phyloP scores from a whole-genome alignment of 495 filamentous ascomycete species.

The Aspergillus sclerotiicarbonarius region DNA sequence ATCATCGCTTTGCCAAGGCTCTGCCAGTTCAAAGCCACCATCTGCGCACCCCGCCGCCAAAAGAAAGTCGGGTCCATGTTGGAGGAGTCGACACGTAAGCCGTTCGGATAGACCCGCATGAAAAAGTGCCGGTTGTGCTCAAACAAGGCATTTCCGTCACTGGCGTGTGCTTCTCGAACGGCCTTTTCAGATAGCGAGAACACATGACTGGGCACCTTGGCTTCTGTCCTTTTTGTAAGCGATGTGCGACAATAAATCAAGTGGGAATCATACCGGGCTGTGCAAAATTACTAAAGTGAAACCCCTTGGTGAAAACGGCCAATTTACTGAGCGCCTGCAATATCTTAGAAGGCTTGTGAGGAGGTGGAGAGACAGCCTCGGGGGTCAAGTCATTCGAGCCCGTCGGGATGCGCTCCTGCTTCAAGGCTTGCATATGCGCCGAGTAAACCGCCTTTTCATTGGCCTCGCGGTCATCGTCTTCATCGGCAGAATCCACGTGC shows the following conservation, averaged over 20 bases:
- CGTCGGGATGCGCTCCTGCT: slow-evolving; percentile 7
- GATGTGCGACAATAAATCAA: not conserved
- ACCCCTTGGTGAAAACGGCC: slow-evolving; percentile 79
- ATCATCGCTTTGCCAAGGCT: slow-evolving; percentile 89
- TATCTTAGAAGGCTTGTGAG: slow-evolving; percentile 64
- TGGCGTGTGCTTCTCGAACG: slow-evolving; percentile 68
- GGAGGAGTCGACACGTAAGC: slow-evolving; percentile 75
- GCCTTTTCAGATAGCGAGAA: slow-evolving; percentile 83
- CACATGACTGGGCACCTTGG: slow-evolving; percentile 74
- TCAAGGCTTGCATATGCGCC: slow-evolving; percentile 14
- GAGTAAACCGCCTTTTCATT: slow-evolving; percentile 24
- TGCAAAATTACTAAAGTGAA: slow-evolving; percentile 70
- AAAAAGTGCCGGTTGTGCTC: slow-evolving; percentile 78
- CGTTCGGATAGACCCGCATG: slow-evolving; percentile 88
- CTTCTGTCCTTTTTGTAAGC: slow-evolving; percentile 41
- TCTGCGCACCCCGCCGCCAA: slow-evolving; percentile 88
- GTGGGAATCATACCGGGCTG: slow-evolving; percentile 45
- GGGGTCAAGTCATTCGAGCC: slow-evolving; percentile 6
- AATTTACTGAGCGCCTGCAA: slow-evolving; percentile 69
- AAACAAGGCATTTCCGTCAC: slow-evolving; percentile 60
- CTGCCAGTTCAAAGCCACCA: slow-evolving; percentile 95
- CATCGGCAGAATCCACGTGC: slow-evolving; percentile 45
- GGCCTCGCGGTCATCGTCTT: slow-evolving; percentile 26
- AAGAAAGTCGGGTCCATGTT: slow-evolving; percentile 81
- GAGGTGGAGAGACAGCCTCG: slow-evolving; percentile 13